A percentile compares a stretch with the other conserved stretches of the same genome.
phyloP scores from a whole-genome alignment of 2,329 filamentous ascomycete genomes.

The Aspergillus sp. region DNA sequence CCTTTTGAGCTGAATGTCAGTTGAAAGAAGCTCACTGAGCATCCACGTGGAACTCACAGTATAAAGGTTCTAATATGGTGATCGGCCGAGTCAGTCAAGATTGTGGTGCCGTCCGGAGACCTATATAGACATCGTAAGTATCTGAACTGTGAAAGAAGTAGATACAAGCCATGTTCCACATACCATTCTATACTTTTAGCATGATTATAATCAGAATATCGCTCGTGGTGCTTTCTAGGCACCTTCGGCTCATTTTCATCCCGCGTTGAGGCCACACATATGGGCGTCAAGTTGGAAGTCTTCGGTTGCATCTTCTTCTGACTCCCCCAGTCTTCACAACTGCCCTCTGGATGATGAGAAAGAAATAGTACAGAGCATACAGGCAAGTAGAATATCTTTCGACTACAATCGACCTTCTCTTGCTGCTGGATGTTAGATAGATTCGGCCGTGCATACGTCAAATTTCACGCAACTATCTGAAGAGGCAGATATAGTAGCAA shows the following conservation, averaged over 20 bases:
- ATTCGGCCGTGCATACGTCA: background rate
- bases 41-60: constrained; percentile 39
- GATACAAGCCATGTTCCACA: constrained; percentile 3
- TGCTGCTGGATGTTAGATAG: no score
- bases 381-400: background rate
- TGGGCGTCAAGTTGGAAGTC: constrained; percentile 13
- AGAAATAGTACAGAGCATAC: background rate
- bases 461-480: background rate
- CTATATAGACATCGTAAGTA: constrained; percentile 24
- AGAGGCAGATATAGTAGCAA: background rate
- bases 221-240: background rate
- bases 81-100: constrained; percentile 55
- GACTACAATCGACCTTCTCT: background rate
- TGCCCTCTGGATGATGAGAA: background rate
- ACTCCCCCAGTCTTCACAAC: background rate
- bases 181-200: constrained; percentile 50
- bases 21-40: background rate
- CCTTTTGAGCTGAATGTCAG: constrained; percentile 26
- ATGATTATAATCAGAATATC: constrained; percentile 29
- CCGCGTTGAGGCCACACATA: constrained; percentile 30
- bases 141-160: background rate
- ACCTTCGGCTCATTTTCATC: background rate
- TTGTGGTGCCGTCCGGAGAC: constrained; percentile 57
- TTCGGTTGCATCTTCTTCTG: background rate
- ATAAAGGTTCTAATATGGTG: constrained; percentile 55